A percentile compares a stretch with the other conserved stretches of the same genome.
These are phyloP conservation scores for Wickerhamomyces pijperi DNA, from an alignment of 805 yeast genomes.

Conservation along the genomic window DNA sequence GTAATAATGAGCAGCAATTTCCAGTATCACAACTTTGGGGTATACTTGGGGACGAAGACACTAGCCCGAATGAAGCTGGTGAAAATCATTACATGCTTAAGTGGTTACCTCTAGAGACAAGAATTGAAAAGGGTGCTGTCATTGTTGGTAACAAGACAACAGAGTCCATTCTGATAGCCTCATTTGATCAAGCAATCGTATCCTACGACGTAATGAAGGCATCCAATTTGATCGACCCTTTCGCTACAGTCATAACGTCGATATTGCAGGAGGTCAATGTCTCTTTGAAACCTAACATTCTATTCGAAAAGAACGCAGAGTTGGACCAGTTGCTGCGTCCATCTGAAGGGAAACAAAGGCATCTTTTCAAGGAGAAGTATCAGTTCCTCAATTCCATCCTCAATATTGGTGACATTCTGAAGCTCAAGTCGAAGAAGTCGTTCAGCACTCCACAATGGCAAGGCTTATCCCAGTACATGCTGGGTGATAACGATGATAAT, in stretches of 20 bases:
- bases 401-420: conserved; percentile 5
- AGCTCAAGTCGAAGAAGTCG: conserved; percentile 4
- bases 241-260: conserved; percentile 33
- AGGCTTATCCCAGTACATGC: conserved; percentile 66
- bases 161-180: conserved; percentile 55
- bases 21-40: conserved; percentile 2
- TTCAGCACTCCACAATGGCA: conserved; percentile 37
- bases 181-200: conserved; percentile 46
- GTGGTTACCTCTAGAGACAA: conserved; percentile 52
- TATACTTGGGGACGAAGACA: conserved; percentile 7
- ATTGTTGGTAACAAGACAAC: conserved; percentile 76
- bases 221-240: conserved; percentile 44
- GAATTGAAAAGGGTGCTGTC: conserved; percentile 55
- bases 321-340: conserved; percentile 1
- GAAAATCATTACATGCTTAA: too few species aligned
- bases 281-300: conserved; percentile 59
- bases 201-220: conserved; percentile 42
- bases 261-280: conserved; percentile 42
- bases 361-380: neutral
- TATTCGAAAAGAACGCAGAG: conserved; percentile 33
- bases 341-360: neutral
- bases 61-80: conserved; percentile 6
- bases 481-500: conserved; percentile 24
- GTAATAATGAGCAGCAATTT: neutral
- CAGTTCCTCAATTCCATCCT: conserved; percentile 2